Base-by-base conservation (phyloP, 1,139 yeast genomes). In the Debaryomyces coudertii region DNA sequence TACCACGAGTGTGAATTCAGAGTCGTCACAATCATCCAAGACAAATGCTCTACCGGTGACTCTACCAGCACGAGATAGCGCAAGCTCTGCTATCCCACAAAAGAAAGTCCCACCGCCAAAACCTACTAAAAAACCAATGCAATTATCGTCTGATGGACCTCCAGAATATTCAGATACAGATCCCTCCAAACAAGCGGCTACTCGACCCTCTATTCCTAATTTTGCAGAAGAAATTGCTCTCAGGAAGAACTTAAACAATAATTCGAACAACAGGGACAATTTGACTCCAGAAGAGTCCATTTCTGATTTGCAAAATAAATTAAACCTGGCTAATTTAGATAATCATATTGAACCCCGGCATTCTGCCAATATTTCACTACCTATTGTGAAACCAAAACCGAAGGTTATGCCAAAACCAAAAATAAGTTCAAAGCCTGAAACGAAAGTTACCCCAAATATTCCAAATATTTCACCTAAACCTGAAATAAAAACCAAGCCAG, bases 41-140 rank as follows among this genome's bases (percentile, higher is more conserved):
- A 30, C 22, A 1, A 16, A 6, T 16, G n/a, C n/a, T 7, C 18
- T 33, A n/a, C 24, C 23, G 27, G 12, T 20, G n/a, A 29, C 37
- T 14, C 36, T 14, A 28, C 40, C 16, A 18, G 18, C 11, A 7
- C 33, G 20, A 12, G 23, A 22, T 14, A 25, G 8, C 16, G 20
- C 30, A 14, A 27, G 8, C 15, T 18, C 41, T 25, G 43, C 22
- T 9, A 18, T 46, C 7, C 15, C 46, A 2, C 48, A 42, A 7
- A 63, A 60, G 48, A 69, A 67, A 47, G 56, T 58, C 2, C 72
- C 76, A 8, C 76, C 76, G 3, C 76, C 76, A 18, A 73, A 71
- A 39, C 77, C 78, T 1, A 48, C 56, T 2, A 74, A 68, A 52
- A 69, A 68, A 45, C 60, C 63, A 2, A 8, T 2, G 23, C 42